Evolutionary conservation across 306 rosid genomes (phyloP), one percentile per base, ranked within the genome.

Genomic region (Dryas drummondii): DNA sequence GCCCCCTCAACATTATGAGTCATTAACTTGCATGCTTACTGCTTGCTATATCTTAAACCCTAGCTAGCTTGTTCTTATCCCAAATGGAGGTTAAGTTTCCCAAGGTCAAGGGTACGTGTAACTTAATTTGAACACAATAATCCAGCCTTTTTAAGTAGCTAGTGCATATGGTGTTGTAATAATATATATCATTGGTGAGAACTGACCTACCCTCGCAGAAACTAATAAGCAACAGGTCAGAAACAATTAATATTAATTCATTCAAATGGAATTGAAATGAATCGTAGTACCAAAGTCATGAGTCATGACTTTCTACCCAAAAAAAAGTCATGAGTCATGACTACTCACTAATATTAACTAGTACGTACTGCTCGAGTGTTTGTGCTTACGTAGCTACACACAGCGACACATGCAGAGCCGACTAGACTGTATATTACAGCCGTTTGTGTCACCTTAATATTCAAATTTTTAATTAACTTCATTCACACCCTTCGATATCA

Each of bases 231-330:
- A 42, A 14, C 2, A 37, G 19, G 27, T 61, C 66, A 61, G 47
- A 50, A 2, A 4, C 66, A 1, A 32, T 32, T 12, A 61, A 63
- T 41, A 57, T 3, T 12, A 70, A 47, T 46, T 50, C 57, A 47
- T 48, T 12, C 44, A 65, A 32, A 65, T 44, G 52, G 70, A n/a
- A 65, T 32, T 63, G 7, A 26, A 42, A 41, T 50, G 76, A 71
- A 9, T 19, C 75, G 15, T 71, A 71, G 54, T 12, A 44, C 45
- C 66, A 45, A 71, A 56, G 76, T 44, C 49, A 44, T 44, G 66
- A 56, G 51, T 17, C 8, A 8, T 46, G 8, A 46, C 6, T 12
- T 22, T 22, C 22, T 22, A 22, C 22, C 22, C 22, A 22, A 22
- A 22, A 22, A 22, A 45, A 71, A 56, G 76, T 44, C 49, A 44